Evolutionary conservation across 345 rosid genomes (phyloP), one percentile per base, ranked within the genome.

Genomic region (Eutrema heterophyllum): DNA sequence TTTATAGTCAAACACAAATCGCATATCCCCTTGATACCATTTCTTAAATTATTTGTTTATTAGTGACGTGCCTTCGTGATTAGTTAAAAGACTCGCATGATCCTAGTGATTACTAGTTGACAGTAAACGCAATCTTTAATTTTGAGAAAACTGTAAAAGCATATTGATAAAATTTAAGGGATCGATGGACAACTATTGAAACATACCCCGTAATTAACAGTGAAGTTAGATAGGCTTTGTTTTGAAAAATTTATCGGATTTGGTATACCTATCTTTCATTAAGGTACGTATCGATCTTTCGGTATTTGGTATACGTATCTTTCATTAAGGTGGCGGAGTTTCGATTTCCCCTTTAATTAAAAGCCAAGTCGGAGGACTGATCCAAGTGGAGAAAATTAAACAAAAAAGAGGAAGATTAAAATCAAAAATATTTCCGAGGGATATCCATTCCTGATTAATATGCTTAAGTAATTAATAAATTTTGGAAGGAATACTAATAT

Each of bases 1-100:
- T 54, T 68, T 75, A 59, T 75, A 75, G 30, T 43, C 74, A 67
- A 61, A 16, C 2, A 38, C 9, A 38, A 3, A 36, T 44, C 0
- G 50, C 51, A 5, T 67, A 6, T 18, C 52, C 59, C 30, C 48
- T 21, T 14, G 15, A n/a, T n/a, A 35, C 56, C 12, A 14, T 64
- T 64, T 73, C 18, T 33, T 32, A n/a, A 15, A 27, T 55, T 36
- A 24, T 48, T 27, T 50, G 14, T 27, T 27, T 41, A 41, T 15
- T 48, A 11, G 1, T 49, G 51, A 15, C 51, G 1, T 49, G 51
- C 36, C 51, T 7, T 56, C 35, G 11, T 73, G 33, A 18, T 15
- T 38, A 27, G 15, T 16, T 36, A 26, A 27, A 16, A 55, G 30
- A 16, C 63, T 35, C 29, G 11, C 44, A 57, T 35, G 55, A 9